Evolutionary conservation across 441 rosid species (phyloP).

Genomic region (Populus hybrid): DNA sequence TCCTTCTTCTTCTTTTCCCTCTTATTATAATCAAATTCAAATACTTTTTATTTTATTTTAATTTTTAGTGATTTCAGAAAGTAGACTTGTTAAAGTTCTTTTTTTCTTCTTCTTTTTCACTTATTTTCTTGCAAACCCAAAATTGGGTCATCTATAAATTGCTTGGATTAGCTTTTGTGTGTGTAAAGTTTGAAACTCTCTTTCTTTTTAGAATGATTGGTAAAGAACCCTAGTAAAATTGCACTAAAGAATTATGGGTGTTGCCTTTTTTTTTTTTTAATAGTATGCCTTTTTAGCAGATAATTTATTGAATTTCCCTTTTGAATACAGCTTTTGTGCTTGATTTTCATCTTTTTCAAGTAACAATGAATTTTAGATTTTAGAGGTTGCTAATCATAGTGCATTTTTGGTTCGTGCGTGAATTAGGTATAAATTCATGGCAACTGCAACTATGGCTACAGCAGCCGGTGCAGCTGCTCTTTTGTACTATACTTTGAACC

Average conservation of each 20-base stretch:
- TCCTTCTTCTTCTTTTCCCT: neutral
- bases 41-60: neutral
- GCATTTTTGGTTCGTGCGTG: neutral
- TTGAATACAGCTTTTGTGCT: neutral
- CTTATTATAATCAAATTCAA: neutral
- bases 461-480: slow-evolving; percentile 99
- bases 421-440: slow-evolving; percentile 47
- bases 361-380: neutral
- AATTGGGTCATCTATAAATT: neutral
- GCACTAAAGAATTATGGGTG: neutral
- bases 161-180: neutral
- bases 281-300: neutral
- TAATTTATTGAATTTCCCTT: neutral
- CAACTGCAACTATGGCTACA: slow-evolving; percentile 97
- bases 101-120: neutral
- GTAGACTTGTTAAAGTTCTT: neutral
- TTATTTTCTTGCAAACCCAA: neutral
- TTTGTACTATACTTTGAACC: slow-evolving; percentile 74
- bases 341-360: neutral
- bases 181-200: neutral
- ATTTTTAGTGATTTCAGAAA: neutral
- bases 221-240: neutral
- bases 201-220: neutral
- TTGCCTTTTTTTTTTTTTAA: no score
- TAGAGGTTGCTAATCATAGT: neutral